Evolutionary conservation across 169 alveolate genomes (phyloP).

Genomic region (Plasmodium inui): DNA sequence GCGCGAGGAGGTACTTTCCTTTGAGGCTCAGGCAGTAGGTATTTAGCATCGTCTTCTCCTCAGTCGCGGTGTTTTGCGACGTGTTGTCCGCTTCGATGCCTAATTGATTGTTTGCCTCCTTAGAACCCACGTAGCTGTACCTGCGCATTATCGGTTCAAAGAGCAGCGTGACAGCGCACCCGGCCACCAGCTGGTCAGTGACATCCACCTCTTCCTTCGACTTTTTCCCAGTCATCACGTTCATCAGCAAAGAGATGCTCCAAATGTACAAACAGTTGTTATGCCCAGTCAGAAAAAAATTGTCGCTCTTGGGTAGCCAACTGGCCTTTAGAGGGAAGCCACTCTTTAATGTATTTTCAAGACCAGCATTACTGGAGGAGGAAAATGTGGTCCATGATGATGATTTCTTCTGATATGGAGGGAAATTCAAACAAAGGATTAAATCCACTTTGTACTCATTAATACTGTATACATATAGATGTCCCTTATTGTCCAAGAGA

Average conservation of each 20-base stretch:
- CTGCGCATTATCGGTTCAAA: slow-evolving; percentile 18
- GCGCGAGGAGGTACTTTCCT: slow-evolving; percentile 46
- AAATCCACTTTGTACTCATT: slow-evolving; percentile 60
- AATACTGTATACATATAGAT: slow-evolving; percentile 58
- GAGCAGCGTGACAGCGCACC: slow-evolving; percentile 36
- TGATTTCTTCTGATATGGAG: slow-evolving; percentile 32
- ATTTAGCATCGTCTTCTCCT: slow-evolving; percentile 6
- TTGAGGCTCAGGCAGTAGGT: slow-evolving; percentile 41
- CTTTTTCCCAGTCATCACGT: slow-evolving; percentile 18
- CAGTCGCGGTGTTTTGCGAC: neutral
- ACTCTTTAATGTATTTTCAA: slow-evolving; percentile 12
- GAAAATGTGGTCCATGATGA: neutral
- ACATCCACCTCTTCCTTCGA: slow-evolving; percentile 38
- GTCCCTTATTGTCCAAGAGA: slow-evolving; percentile 57
- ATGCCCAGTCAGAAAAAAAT: slow-evolving; percentile 68
- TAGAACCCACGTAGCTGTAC: slow-evolving; percentile 8
- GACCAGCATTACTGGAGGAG: neutral
- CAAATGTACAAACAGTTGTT: slow-evolving; percentile 58
- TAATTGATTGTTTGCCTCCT: neutral
- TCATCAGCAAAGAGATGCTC: slow-evolving; percentile 33
- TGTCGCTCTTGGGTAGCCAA: slow-evolving; percentile 73
- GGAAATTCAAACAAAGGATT: slow-evolving; percentile 41
- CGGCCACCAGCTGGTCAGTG: slow-evolving; percentile 20
- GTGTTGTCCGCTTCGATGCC: neutral
- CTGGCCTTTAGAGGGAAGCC: slow-evolving; percentile 59